Evolutionary conservation across 2,329 filamentous ascomycete genomes (phyloP).

Genomic region (Beauveria bassiana): DNA sequence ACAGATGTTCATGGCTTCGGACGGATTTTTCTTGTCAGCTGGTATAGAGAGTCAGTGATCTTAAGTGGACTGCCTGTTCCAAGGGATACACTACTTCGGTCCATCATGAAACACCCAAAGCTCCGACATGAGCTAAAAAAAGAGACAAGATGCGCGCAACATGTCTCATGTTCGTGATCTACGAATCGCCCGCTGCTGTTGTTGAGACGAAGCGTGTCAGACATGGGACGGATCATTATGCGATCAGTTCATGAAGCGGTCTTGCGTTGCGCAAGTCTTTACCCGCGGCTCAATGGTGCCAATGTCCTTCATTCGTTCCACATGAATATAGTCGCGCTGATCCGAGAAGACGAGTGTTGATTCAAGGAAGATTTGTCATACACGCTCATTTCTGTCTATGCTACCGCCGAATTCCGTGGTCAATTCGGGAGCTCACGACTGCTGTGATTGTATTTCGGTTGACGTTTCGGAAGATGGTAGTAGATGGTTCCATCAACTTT

Average conservation of each 20-base stretch:
- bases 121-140: background rate
- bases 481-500: no score
- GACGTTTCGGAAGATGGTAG: no score
- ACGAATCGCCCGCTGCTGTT: background rate
- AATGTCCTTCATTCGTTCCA: background rate
- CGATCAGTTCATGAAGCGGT: background rate
- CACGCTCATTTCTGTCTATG: no score
- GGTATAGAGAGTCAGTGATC: no score
- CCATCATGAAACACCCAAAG: background rate
- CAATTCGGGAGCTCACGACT: no score
- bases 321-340: no score
- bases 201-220: constrained; percentile 1
- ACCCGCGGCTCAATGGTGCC: background rate
- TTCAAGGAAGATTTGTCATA: no score
- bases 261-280: background rate
- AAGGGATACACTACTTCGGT: background rate
- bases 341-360: no score
- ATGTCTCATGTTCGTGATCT: background rate
- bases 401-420: no score
- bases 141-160: background rate
- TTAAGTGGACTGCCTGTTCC: background rate
- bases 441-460: no score
- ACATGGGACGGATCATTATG: background rate
- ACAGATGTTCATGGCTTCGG: no score
- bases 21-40: no score